phyloP scores from a whole-genome alignment of 1,284 basidiomycete genomes.

The Porodaedalea pini region DNA sequence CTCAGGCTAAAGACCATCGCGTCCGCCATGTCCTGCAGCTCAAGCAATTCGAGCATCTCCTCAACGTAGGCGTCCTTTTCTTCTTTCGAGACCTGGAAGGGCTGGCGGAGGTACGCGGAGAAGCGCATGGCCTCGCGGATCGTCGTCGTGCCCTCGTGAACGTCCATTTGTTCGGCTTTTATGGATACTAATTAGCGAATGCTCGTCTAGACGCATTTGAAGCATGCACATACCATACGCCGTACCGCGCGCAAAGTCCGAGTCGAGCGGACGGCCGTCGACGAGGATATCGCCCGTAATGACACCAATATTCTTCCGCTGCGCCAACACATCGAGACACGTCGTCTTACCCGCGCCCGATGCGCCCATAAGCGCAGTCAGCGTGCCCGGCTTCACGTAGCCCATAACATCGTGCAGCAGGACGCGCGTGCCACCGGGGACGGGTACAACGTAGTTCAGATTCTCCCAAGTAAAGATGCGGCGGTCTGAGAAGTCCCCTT shows the following conservation, averaged over 20 bases:
- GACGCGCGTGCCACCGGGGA: slow-evolving; percentile 63
- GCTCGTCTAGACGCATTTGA: neutral
- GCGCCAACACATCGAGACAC: slow-evolving; percentile 83
- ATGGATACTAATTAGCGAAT: slow-evolving; percentile 27
- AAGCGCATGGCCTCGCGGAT: slow-evolving; percentile 90
- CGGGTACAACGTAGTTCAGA: slow-evolving; percentile 71
- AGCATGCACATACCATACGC: slow-evolving; percentile 57
- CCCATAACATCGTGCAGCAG: slow-evolving; percentile 86
- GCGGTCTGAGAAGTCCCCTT: slow-evolving; percentile 32
- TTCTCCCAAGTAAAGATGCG: slow-evolving; percentile 69
- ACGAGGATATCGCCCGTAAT: slow-evolving; percentile 79
- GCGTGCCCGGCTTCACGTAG: slow-evolving; percentile 83
- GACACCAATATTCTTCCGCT: slow-evolving; percentile 85
- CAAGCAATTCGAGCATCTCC: slow-evolving; percentile 69
- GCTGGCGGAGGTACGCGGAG: slow-evolving; percentile 88
- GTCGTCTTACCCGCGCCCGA: slow-evolving; percentile 83
- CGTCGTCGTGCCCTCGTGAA: slow-evolving; percentile 82
- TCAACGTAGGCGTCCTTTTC: slow-evolving; percentile 85
- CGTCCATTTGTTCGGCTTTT: slow-evolving; percentile 84
- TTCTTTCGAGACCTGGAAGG: slow-evolving; percentile 59
- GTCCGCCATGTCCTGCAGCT: slow-evolving; percentile 61
- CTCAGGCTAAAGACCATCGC: slow-evolving; percentile 59
- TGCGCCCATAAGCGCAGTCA: slow-evolving; percentile 78
- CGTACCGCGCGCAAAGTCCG: slow-evolving; percentile 76
- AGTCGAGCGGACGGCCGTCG: slow-evolving; percentile 66